These are phyloP conservation scores for Astrocystis sublimbata DNA, from an alignment of 495 filamentous ascomycete genomes.

Conservation along the genomic window DNA sequence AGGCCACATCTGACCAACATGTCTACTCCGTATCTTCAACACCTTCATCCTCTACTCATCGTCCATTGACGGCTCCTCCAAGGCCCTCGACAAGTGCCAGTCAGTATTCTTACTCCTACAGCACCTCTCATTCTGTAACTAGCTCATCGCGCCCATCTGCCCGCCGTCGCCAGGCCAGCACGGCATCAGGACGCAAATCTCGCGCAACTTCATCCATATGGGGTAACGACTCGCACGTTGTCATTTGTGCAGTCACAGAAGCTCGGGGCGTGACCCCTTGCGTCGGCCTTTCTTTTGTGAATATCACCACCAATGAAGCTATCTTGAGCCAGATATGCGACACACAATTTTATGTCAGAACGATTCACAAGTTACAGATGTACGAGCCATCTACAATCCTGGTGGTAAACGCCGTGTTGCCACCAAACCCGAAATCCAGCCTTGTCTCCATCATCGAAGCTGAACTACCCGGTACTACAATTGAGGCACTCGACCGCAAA, in stretches of 20 bases:
- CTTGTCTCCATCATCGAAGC: slow-evolving; percentile 73
- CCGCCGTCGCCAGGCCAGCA: slow-evolving; percentile 27
- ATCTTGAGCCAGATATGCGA: slow-evolving; percentile 90
- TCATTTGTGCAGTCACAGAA: slow-evolving; percentile 91
- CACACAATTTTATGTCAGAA: slow-evolving; percentile 82
- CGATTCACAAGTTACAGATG: slow-evolving; percentile 77
- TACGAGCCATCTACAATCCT: slow-evolving; percentile 76
- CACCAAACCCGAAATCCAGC: slow-evolving; percentile 65
- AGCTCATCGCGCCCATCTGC: slow-evolving; percentile 22
- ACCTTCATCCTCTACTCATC: slow-evolving; percentile 16
- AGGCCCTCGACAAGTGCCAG: slow-evolving; percentile 16
- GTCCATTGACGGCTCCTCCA: background rate
- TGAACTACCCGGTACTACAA: slow-evolving; percentile 57
- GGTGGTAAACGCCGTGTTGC: slow-evolving; percentile 66
- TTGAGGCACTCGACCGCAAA: slow-evolving; percentile 72
- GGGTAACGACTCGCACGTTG: slow-evolving; percentile 61
- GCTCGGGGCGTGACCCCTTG: slow-evolving; percentile 79
- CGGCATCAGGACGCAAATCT: slow-evolving; percentile 52
- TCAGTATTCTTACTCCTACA: slow-evolving; percentile 21
- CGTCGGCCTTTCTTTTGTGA: slow-evolving; percentile 89
- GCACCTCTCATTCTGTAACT: slow-evolving; percentile 24
- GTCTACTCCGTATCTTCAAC: slow-evolving; percentile 23
- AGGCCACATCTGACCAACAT: background rate
- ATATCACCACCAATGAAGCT: slow-evolving; percentile 76
- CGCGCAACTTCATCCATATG: slow-evolving; percentile 67